Evolutionary conservation across 345 rosid species (phyloP).

Genomic region (Cochlearia excelsa): DNA sequence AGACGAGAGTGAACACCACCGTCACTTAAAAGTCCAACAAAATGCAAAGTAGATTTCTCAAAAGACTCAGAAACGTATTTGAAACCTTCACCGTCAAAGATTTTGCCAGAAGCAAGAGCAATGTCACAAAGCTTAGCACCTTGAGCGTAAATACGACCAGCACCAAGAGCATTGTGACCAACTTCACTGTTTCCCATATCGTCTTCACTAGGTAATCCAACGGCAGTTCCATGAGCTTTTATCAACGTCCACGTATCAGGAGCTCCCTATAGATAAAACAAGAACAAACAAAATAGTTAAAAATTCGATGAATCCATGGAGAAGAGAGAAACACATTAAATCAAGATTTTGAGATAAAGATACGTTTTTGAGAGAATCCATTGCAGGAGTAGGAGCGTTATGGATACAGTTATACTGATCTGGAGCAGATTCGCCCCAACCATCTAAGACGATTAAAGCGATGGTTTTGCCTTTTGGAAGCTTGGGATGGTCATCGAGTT

Average conservation of each 20-base stretch:
- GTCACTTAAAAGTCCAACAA: constrained; percentile 88
- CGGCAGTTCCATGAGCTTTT: constrained; percentile 88
- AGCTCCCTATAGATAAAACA: constrained; percentile 37
- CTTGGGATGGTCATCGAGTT: constrained; percentile 75
- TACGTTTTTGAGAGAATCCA: constrained; percentile 88
- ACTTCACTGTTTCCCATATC: constrained; percentile 99
- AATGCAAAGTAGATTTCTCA: constrained; percentile 62
- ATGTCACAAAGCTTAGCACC: constrained; percentile 94
- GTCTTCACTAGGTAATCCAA: constrained; percentile 92
- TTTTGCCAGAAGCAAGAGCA: constrained; percentile 91
- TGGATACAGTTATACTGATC: constrained; percentile 89
- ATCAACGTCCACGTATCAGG: constrained; percentile 87
- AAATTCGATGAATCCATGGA: not conserved
- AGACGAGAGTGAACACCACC: constrained; percentile 98
- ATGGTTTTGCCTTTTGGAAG: constrained; percentile 74
- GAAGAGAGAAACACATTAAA: not conserved
- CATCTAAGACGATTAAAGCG: constrained; percentile 85
- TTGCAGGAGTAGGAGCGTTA: constrained; percentile 80
- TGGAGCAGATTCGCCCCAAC: constrained; percentile 91
- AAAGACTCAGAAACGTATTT: constrained; percentile 64
- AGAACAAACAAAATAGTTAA: not conserved
- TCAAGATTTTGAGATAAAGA: not conserved
- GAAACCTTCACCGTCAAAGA: constrained; percentile 81
- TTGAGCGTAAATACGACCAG: constrained; percentile 94
- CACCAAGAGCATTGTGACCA: constrained; percentile 97